Base-by-base conservation (phyloP, 2,329 filamentous ascomycete species). In the Macrophomina tecta region DNA sequence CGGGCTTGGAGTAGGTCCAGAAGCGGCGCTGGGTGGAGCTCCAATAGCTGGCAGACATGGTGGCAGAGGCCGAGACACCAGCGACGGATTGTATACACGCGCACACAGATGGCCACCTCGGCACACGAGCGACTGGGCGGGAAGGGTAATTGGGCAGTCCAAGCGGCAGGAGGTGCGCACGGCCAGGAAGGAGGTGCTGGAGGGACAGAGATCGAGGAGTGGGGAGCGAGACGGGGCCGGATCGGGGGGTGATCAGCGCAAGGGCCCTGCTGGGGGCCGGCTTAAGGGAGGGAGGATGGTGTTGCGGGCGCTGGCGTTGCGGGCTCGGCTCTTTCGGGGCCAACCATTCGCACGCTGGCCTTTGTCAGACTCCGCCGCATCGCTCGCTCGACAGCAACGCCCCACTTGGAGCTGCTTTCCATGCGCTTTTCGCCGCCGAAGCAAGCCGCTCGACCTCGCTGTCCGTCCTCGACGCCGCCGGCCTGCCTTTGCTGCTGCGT, bases 41-140 rank as follows among this genome's bases (percentile, higher is more conserved):
- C 94, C 94, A 99, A 82, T 94, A 99, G 80, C 94, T 97, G 76
- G 94, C 92, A 40, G 94, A 92, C 94, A 97, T 97, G 68, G 18
- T 69, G 63, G 62, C 64, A 30, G 46, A 23, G 8, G 18, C 34
- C 38, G 18, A 34, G 7, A 49, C 34, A 45, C 49, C 58, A 62
- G 42, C 30, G 34, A 40, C 48, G 61, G 16, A 64, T 30, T 42
- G 34, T 34, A 52, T 18, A 7, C 58, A 62, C 49, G 40, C 3
- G 32, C 45, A 48, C n/a, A 32, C 23, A 48, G 45, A n/a, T 12
- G 38, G 55, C 38, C 28, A 30, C 3, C 1, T 12, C 46, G 46
- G 23, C 42, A 45, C 6, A 28, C 7, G 46, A 18, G 6, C n/a
- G 8, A 18, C 46, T 30, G 46, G 46, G 46, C 36, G 34, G 53